These are phyloP conservation scores for Fusarium vanettenii DNA, from an alignment of 2,329 filamentous ascomycete species.

Conservation along the genomic window DNA sequence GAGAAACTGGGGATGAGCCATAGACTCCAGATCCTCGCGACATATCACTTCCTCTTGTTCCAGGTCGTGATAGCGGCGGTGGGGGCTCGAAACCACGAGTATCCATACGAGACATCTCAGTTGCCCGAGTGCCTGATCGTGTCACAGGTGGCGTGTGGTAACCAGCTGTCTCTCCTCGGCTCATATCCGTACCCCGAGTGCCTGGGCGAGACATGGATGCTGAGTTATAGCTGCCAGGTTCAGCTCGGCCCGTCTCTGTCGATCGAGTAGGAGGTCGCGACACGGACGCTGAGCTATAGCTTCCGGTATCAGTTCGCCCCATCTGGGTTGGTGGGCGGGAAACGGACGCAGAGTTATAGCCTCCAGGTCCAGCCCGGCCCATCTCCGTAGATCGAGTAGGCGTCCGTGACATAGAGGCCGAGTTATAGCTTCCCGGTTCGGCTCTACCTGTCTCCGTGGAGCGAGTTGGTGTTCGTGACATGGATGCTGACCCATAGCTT, in stretches of 20 bases:
- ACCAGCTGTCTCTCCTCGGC: constrained; percentile 16
- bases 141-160: constrained; percentile 31
- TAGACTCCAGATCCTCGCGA: constrained; percentile 41
- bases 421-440: constrained; percentile 45
- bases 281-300: constrained; percentile 38
- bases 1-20: constrained; percentile 58
- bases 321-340: constrained; percentile 38
- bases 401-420: constrained; percentile 39
- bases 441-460: constrained; percentile 27
- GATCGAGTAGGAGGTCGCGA: constrained; percentile 37
- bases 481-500: constrained; percentile 38
- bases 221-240: constrained; percentile 27
- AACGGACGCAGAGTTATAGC: constrained; percentile 37
- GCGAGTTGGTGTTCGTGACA: constrained; percentile 38
- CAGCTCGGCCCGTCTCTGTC: constrained; percentile 46
- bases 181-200: constrained; percentile 29
- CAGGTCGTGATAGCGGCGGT: constrained; percentile 57
- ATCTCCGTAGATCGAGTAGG: constrained; percentile 38
- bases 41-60: constrained; percentile 50
- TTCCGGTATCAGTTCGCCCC: constrained; percentile 45
- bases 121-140: constrained; percentile 39
- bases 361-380: constrained; percentile 44
- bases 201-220: constrained; percentile 27
- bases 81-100: constrained; percentile 41
- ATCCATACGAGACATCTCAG: constrained; percentile 35